phyloP scores from a whole-genome alignment of 345 rosid genomes.

The Eucalyptus guilfoylei region DNA sequence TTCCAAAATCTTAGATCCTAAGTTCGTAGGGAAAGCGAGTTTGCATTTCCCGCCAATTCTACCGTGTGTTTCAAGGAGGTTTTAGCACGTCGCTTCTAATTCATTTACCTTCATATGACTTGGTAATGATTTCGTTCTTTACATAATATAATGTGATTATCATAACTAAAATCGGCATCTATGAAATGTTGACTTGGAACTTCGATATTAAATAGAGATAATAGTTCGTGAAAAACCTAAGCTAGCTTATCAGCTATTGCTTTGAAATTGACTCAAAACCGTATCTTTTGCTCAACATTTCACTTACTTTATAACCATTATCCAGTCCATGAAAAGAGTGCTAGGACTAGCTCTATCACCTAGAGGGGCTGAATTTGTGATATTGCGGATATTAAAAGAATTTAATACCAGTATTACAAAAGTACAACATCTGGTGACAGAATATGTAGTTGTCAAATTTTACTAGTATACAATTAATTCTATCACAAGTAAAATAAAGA shows the following conservation, averaged over 20 bases:
- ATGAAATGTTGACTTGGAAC: not conserved
- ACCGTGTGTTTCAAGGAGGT: not conserved
- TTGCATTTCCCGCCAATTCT: not conserved
- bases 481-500: too few relatives aligned
- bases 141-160: not conserved
- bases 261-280: not conserved
- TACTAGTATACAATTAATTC: too few relatives aligned
- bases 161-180: not conserved
- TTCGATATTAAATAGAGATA: not conserved
- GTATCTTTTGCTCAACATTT: not conserved
- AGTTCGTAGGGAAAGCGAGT: not conserved
- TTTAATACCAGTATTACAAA: too few relatives aligned
- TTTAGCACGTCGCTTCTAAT: not conserved
- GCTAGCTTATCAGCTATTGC: not conserved
- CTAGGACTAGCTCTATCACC: too few relatives aligned
- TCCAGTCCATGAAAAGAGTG: not conserved
- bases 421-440: too few relatives aligned
- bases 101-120: not conserved
- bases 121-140: not conserved
- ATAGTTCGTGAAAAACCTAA: not conserved
- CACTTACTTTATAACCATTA: not conserved
- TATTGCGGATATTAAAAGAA: too few relatives aligned
- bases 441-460: too few relatives aligned
- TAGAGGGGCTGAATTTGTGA: too few relatives aligned
- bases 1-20: not conserved